Base-by-base conservation (phyloP, 2,329 filamentous ascomycete genomes). In the Fusarium veterinarium region DNA sequence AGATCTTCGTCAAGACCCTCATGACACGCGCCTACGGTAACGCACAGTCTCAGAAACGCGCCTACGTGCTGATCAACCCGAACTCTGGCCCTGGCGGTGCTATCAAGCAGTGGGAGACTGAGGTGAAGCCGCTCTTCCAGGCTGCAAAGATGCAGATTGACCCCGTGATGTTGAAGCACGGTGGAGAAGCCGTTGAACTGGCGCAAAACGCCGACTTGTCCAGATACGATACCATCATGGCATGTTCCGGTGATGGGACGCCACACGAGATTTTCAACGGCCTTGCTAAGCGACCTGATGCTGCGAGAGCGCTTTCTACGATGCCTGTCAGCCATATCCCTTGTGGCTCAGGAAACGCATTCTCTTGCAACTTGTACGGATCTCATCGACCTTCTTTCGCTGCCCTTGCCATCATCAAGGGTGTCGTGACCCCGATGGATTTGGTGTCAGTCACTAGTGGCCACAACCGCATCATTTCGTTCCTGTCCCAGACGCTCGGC, bases 191-290 rank as follows among this genome's bases (percentile, higher is more conserved):
- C 2, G 86, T 91, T 3, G 92, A 94, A 25, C 91, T 98, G 67
- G 91, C 91, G 16, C 87, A 93, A 78, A 87, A 90, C 45, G 83
- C 97, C 53, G 93, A 98, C 78, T 87, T 96, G 33, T 89, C 95
- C 52, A 89, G 87, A 4, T 97, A 91, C 81, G 96, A 99, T 83
- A 92, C 95, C 13, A 88, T 98, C 19, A 91, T 95, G 31, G 93
- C 94, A 70, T 96, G 94, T 79, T 98, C 95, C 1, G 96, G 96
- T 8, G 96, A 99, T 77, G 96, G 96, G 14, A 86, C 97, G 42
- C 92, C 94, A 0, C 92, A 97, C 80, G 96, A 99, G 82, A 92
- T 97, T 13, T 97, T 98, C 85, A 98, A 99, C 79, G 96, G 96
- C 0, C 84, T 99, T 37, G 95, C 90, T 19, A 92, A 90, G 81